A percentile compares a stretch with the other conserved stretches of the same genome.
These are phyloP conservation scores for Pestalotiopsis sp. DNA, from an alignment of 2,329 filamentous ascomycete species.

Conservation along the genomic window DNA sequence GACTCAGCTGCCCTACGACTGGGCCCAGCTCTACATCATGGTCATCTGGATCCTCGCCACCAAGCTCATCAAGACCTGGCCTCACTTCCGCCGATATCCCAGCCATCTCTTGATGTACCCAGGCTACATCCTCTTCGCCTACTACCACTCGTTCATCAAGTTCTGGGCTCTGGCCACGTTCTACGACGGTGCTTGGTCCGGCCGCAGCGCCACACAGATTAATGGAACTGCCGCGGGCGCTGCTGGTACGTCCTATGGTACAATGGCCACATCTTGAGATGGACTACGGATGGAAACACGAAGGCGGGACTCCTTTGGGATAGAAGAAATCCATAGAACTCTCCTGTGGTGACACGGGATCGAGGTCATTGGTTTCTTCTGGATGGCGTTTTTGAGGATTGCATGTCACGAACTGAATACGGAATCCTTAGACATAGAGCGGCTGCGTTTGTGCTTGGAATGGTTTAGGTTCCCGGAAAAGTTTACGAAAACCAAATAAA, in stretches of 20 bases:
- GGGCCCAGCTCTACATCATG: constrained; percentile 15
- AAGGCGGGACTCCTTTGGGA: not conserved
- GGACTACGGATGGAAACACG: not conserved
- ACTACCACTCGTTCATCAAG: constrained; percentile 59
- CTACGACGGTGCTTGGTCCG: constrained; percentile 43
- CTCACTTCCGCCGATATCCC: constrained; percentile 52
- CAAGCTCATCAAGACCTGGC: constrained; percentile 58
- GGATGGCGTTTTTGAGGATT: no score
- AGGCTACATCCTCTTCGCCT: constrained; percentile 53
- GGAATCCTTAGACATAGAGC: not conserved
- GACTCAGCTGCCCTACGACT: not conserved
- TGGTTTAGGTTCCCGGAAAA: not conserved
- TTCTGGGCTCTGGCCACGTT: constrained; percentile 55
- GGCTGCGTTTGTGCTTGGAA: not conserved
- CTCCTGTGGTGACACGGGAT: not conserved
- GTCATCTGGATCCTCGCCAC: constrained; percentile 50
- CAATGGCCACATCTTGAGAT: not conserved
- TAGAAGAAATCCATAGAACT: not conserved
- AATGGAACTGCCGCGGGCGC: not conserved
- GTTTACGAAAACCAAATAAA: not conserved
- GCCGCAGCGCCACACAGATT: constrained; percentile 27
- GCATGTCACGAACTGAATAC: not conserved
- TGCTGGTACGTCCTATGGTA: not conserved
- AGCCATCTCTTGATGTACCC: constrained; percentile 51
- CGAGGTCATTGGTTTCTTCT: not conserved